Evolutionary conservation across 257 asterid genomes (phyloP).

Genomic region (Pogostemon cablin): DNA sequence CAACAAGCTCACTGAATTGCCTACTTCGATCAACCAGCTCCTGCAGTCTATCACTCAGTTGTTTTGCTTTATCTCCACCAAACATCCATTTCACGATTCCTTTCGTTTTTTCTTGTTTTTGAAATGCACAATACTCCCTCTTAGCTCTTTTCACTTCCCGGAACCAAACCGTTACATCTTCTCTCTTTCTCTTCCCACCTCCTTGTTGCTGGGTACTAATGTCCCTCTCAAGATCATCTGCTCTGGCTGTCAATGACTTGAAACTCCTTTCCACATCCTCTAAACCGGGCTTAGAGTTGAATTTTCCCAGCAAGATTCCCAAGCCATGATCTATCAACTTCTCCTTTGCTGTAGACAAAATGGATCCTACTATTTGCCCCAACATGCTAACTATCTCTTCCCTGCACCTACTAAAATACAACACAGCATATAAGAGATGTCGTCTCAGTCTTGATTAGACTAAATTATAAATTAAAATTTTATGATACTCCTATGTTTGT

Average conservation of each 20-base stretch:
- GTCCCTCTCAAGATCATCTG: conserved; percentile 14
- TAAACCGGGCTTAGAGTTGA: background rate
- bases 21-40: conserved; percentile 24
- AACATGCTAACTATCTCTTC: no score
- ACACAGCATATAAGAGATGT: no score
- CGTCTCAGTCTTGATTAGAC: no score
- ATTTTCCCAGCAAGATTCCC: background rate
- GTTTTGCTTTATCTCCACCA: background rate
- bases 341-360: background rate
- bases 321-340: background rate
- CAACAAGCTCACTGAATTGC: conserved; percentile 22
- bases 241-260: background rate
- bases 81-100: conserved; percentile 3
- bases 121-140: background rate
- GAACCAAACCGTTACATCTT: conserved; percentile 23
- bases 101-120: background rate
- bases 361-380: background rate
- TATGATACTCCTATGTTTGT: no score
- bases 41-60: background rate
- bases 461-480: no score
- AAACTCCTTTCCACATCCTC: background rate
- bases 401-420: background rate
- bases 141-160: background rate
- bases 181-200: conserved; percentile 21
- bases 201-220: background rate